phyloP scores from a whole-genome alignment of 495 filamentous ascomycete genomes.

The Xylaria telfairii region DNA sequence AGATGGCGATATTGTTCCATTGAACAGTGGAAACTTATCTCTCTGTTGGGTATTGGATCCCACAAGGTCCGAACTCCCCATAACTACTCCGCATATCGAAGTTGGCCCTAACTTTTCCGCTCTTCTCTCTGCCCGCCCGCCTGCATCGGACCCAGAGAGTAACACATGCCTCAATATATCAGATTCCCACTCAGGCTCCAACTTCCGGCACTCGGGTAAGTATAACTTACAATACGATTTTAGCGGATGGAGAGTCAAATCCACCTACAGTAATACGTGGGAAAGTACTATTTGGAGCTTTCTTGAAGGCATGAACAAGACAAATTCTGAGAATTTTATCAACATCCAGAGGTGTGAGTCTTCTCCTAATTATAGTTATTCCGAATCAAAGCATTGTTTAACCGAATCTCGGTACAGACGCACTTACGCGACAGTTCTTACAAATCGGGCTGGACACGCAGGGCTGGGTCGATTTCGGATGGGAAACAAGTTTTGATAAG shows the following conservation, averaged over 20 bases:
- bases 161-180: neutral
- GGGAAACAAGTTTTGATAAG: neutral
- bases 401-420: neutral
- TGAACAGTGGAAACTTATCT: constrained; percentile 16
- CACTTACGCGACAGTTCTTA: neutral
- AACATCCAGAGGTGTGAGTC: constrained; percentile 10
- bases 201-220: too few relatives aligned
- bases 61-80: neutral
- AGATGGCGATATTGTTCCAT: constrained; percentile 5
- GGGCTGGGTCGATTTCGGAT: neutral
- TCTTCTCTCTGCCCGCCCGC: neutral
- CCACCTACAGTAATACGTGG: neutral
- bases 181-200: neutral
- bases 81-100: constrained; percentile 6
- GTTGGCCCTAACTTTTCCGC: constrained; percentile 15
- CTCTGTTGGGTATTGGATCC: constrained; percentile 26
- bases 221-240: neutral
- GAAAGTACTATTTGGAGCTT: constrained; percentile 1
- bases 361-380: neutral
- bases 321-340: constrained; percentile 6
- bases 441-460: neutral
- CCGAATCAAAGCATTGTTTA: neutral
- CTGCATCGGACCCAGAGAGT: neutral
- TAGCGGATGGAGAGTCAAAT: neutral
- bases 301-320: neutral